Conservation (phyloP, 2,329 filamentous ascomycete species). For the Macroventuria anomochaeta region DNA sequence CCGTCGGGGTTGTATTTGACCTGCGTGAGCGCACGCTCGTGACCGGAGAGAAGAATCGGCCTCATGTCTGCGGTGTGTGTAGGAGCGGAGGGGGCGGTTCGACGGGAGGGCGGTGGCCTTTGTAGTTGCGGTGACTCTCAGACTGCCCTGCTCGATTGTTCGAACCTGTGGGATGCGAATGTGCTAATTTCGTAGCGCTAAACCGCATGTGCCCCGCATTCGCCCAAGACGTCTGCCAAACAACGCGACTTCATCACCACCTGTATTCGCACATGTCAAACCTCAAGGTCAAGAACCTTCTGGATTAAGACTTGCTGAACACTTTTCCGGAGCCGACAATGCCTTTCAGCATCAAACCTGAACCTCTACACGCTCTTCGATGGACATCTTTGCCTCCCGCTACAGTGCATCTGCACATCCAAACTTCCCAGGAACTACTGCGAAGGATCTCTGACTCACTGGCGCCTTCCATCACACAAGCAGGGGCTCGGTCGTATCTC, state of each 20-base stretch:
- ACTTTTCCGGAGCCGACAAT: too few species aligned
- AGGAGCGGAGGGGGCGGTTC: constrained; percentile 22
- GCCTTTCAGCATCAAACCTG: background rate
- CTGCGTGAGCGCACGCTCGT: constrained; percentile 95
- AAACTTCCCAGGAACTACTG: background rate
- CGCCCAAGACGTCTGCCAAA: background rate
- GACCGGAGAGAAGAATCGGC: constrained; percentile 93
- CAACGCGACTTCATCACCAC: background rate
- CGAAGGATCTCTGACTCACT: constrained; percentile 8
- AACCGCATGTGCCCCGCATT: constrained; percentile 25
- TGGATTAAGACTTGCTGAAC: too few species aligned
- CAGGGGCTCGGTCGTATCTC: background rate
- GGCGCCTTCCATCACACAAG: background rate
- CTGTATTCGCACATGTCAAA: background rate
- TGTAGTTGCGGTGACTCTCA: constrained; percentile 38
- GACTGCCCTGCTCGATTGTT: constrained; percentile 4
- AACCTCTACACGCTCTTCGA: background rate
- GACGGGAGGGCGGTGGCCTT: constrained; percentile 27
- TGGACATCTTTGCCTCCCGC: background rate
- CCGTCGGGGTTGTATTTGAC: constrained; percentile 87
- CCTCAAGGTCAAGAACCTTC: background rate
- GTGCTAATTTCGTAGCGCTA: constrained; percentile 16
- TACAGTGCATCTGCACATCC: background rate
- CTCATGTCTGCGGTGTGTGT: constrained; percentile 68
- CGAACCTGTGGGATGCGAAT: constrained; percentile 3